Conservation (phyloP, 805 yeast species). For the Saccharomyces eubayanus region DNA sequence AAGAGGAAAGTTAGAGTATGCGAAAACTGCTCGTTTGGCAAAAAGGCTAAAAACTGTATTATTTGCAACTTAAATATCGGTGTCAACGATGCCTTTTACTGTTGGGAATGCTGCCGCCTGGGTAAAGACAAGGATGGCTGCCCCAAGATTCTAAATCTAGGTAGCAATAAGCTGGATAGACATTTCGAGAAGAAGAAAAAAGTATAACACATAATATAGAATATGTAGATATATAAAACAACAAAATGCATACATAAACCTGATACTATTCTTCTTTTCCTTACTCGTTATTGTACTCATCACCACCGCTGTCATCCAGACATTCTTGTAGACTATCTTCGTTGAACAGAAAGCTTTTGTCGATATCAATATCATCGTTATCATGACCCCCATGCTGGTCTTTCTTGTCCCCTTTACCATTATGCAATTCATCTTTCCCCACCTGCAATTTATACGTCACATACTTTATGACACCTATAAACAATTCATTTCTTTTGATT, state of each 20-base stretch:
- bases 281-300: not conserved
- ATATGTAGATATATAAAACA: not conserved
- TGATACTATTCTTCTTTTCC: not conserved
- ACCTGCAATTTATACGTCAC: constrained; percentile 1
- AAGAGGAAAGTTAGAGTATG: constrained; percentile 62
- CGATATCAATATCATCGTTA: constrained; percentile 7
- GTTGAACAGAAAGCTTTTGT: constrained; percentile 17
- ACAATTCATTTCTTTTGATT: constrained; percentile 37
- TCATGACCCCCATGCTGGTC: not conserved
- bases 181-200: constrained; percentile 45
- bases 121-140: constrained; percentile 90
- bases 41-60: constrained; percentile 57
- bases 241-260: not conserved
- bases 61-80: constrained; percentile 55
- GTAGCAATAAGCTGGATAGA: constrained; percentile 62
- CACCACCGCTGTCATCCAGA: constrained; percentile 1
- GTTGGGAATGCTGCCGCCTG: constrained; percentile 70
- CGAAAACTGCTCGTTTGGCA: constrained; percentile 78
- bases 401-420: not conserved
- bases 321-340: constrained; percentile 12
- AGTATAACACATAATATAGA: not conserved
- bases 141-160: constrained; percentile 74
- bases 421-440: not conserved
- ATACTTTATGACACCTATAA: constrained; percentile 28
- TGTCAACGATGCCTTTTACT: constrained; percentile 66